Percentiles rank a stretch among this genome's conserved stretches.
Conservation (phyloP, 306 rosid species). For the Sophora flavescens region DNA sequence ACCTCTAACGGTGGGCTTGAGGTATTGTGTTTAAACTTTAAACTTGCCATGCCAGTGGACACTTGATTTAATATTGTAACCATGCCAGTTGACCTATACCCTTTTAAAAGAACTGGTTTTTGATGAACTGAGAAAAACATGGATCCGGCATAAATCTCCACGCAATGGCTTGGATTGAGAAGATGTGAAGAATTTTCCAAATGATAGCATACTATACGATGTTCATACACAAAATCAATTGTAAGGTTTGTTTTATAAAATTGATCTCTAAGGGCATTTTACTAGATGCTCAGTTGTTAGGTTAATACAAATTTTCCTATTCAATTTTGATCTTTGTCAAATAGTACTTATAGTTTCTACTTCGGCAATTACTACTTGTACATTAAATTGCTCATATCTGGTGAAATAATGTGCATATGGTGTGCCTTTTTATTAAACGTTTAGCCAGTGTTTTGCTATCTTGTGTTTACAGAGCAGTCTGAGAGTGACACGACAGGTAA, state of each 20-base stretch:
- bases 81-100: not conserved
- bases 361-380: not conserved
- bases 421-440: too few relatives aligned
- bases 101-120: not conserved
- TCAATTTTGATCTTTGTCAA: not conserved
- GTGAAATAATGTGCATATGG: too few relatives aligned
- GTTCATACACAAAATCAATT: not conserved
- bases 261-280: not conserved
- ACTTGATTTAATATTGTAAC: not conserved
- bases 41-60: too few relatives aligned
- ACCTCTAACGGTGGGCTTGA: too few relatives aligned
- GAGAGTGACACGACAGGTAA: too few relatives aligned
- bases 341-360: not conserved
- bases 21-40: too few relatives aligned
- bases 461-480: too few relatives aligned
- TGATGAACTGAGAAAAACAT: not conserved
- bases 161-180: not conserved
- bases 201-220: not conserved
- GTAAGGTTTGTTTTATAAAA: too few relatives aligned
- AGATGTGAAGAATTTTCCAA: not conserved
- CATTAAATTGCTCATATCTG: too few relatives aligned
- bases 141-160: not conserved
- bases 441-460: too few relatives aligned
- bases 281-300: not conserved
- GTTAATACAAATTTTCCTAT: not conserved